phyloP scores from a whole-genome alignment of 169 alveolate species.

The Plasmodium ovale region DNA sequence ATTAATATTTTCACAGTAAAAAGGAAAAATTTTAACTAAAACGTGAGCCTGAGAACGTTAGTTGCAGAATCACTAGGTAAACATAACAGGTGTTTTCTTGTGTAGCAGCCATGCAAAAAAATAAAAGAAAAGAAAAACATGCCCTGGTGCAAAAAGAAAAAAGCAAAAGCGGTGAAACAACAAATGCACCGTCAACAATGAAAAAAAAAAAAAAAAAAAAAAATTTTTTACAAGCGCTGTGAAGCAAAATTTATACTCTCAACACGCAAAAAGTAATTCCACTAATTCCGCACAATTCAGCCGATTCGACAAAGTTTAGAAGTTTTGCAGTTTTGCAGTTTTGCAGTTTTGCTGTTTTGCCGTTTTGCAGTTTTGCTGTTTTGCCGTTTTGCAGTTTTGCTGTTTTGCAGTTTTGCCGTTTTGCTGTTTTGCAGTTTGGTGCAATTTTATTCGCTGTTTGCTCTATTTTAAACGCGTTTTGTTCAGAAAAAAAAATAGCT shows the following conservation, averaged over 20 bases:
- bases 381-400: no score
- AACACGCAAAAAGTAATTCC: constrained; percentile 10
- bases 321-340: not conserved
- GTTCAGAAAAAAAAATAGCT: no score
- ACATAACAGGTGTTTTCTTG: not conserved
- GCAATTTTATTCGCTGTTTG: no score
- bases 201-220: constrained; percentile 45
- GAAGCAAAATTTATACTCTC: constrained; percentile 1
- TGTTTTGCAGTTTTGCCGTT: no score
- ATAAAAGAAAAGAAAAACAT: constrained; percentile 26
- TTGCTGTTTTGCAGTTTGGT: no score
- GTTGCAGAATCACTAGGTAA: not conserved
- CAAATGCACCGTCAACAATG: constrained; percentile 66
- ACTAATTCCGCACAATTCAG: no score
- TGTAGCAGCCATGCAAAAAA: constrained; percentile 11
- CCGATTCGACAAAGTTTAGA: no score
- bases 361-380: no score
- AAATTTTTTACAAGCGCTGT: not conserved
- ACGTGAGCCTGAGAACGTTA: not conserved
- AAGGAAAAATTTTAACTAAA: constrained; percentile 36
- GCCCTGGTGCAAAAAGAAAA: constrained; percentile 22
- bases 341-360: no score
- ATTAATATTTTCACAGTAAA: constrained; percentile 9
- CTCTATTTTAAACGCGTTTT: no score
- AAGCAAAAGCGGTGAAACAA: constrained; percentile 16